Conservation (phyloP, 2,329 filamentous ascomycete genomes). For the Periconia digitata region DNA sequence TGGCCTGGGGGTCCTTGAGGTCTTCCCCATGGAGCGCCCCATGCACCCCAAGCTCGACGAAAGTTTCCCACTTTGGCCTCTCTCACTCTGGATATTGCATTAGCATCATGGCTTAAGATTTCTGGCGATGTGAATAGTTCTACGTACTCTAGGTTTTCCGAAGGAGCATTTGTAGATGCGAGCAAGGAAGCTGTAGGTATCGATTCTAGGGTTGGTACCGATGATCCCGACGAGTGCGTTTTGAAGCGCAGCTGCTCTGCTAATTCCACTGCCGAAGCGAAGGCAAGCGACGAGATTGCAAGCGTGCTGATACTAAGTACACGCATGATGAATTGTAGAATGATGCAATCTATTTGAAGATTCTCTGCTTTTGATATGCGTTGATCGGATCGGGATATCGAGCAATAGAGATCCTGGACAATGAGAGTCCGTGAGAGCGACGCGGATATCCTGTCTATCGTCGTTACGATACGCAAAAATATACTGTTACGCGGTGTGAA, state of each 20-base stretch:
- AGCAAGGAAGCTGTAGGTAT: constrained; percentile 1
- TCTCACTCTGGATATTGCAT: not conserved
- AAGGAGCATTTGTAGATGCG: not conserved
- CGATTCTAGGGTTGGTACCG: not conserved
- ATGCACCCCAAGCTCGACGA: no score
- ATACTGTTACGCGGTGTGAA: not conserved
- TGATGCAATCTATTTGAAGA: not conserved
- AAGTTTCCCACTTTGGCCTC: not conserved
- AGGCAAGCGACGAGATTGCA: not conserved
- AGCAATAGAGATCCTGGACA: not conserved
- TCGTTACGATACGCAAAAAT: not conserved
- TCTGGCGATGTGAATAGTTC: not conserved
- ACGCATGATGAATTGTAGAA: constrained; percentile 1
- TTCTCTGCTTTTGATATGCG: not conserved
- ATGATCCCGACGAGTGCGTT: constrained; percentile 1
- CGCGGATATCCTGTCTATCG: not conserved
- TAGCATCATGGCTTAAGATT: not conserved
- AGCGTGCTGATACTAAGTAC: not conserved
- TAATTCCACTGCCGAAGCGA: not conserved
- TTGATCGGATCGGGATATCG: not conserved
- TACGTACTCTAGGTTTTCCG: constrained; percentile 6
- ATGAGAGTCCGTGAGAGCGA: not conserved
- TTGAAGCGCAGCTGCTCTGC: constrained; percentile 4
- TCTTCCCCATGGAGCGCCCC: no score
- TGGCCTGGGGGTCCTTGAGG: no score